Percentiles rank a stretch among this genome's conserved stretches.
These are phyloP conservation scores for Phytophthora boehmeriae DNA, from an alignment of 352 stramenopile genomes.

Conservation along the genomic window DNA sequence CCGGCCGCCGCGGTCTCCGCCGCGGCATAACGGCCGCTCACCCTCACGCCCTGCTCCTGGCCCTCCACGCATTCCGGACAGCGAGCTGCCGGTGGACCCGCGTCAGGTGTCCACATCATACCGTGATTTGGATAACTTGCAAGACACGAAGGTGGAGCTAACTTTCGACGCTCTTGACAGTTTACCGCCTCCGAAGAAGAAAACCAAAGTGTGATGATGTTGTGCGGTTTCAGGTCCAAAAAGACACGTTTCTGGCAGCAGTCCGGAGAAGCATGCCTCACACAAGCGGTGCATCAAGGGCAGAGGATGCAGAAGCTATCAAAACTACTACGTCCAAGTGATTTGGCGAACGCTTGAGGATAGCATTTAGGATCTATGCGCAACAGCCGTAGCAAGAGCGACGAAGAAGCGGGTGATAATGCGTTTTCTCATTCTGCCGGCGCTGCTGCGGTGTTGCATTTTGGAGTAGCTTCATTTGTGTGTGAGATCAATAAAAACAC, in stretches of 20 bases:
- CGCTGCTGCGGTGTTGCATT: conserved; percentile 34
- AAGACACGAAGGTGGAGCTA: conserved; percentile 85
- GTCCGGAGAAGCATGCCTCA: conserved; percentile 14
- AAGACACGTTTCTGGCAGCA: conserved; percentile 7
- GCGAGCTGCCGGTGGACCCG: conserved; percentile 77
- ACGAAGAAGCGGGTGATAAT: conserved; percentile 7
- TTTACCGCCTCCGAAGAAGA: conserved; percentile 86
- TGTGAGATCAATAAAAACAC: conserved; percentile 34
- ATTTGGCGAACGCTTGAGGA: conserved; percentile 19
- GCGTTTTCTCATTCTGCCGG: conserved; percentile 18
- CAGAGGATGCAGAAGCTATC: conserved; percentile 12
- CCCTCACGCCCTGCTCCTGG: conserved; percentile 33
- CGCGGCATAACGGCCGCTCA: conserved; percentile 36
- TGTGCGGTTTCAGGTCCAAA: conserved; percentile 13
- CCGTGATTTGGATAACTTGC: conserved; percentile 82
- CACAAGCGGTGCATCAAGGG: conserved; percentile 20
- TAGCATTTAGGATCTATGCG: conserved; percentile 24
- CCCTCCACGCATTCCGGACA: conserved; percentile 50
- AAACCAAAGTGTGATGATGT: conserved; percentile 67
- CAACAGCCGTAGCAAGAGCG: conserved; percentile 27
- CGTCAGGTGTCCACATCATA: conserved; percentile 86
- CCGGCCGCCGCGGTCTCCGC: conserved; percentile 39
- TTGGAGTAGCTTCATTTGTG: conserved; percentile 27
- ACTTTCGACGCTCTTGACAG: conserved; percentile 84
- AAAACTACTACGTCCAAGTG: conserved; percentile 3